Evolutionary conservation across 305 asterid species (phyloP).

Genomic region (Fraxinus velutina): DNA sequence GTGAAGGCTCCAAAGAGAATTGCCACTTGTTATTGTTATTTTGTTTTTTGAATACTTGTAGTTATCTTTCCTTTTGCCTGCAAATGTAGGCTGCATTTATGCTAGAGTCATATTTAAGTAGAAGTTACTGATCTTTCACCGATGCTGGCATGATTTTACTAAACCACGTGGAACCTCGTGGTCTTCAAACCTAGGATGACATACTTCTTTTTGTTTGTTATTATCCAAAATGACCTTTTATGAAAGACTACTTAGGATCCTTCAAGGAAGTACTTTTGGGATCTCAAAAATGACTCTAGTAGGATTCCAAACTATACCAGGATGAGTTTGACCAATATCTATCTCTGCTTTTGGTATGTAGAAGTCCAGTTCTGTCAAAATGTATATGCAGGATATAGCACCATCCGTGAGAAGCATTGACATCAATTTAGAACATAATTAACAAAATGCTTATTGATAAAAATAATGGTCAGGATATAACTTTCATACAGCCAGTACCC

Average conservation of each 20-base stretch:
- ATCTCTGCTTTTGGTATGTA: not conserved
- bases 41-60: not conserved
- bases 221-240: not conserved
- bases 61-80: not conserved
- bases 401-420: not conserved
- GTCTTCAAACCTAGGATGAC: not conserved
- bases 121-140: not conserved
- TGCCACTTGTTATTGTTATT: not conserved
- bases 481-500: not conserved
- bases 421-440: not conserved
- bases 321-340: not conserved
- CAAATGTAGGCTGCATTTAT: not conserved
- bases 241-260: not conserved
- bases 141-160: not conserved
- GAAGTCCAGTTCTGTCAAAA: not conserved
- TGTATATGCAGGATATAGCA: not conserved
- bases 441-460: not conserved
- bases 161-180: not conserved
- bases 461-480: not conserved
- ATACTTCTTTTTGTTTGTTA: not conserved
- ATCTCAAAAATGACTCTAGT: not conserved
- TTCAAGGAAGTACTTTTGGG: not conserved
- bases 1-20: not conserved
- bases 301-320: not conserved
- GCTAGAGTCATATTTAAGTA: not conserved